These are phyloP conservation scores for Spiromastix sp. DNA, from an alignment of 2,329 filamentous ascomycete genomes.

Conservation along the genomic window DNA sequence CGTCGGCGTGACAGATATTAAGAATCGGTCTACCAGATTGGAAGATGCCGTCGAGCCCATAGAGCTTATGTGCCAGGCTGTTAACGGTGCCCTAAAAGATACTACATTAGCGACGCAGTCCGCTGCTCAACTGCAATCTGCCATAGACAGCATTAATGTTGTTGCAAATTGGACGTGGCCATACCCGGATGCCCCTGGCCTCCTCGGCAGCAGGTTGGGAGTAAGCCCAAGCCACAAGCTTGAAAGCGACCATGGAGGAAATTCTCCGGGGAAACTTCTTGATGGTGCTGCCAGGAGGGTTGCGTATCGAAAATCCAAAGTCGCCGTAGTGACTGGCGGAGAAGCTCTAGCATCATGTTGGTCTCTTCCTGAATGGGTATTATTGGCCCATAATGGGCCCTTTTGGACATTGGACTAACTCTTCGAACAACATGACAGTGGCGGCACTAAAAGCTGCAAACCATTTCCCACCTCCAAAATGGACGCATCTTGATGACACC, in stretches of 20 bases:
- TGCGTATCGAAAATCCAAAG: constrained; percentile 40
- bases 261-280: constrained; percentile 52
- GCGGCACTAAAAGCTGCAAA: constrained; percentile 42
- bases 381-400: not conserved
- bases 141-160: constrained; percentile 49
- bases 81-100: constrained; percentile 42
- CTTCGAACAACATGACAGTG: constrained; percentile 37
- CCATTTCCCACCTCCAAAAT: constrained; percentile 49
- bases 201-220: constrained; percentile 41
- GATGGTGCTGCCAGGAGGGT: constrained; percentile 53
- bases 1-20: constrained; percentile 54
- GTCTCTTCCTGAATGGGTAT: constrained; percentile 14
- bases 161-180: constrained; percentile 58
- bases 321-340: constrained; percentile 52
- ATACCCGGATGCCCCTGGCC: constrained; percentile 48
- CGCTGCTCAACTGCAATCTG: constrained; percentile 29
- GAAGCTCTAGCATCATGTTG: constrained; percentile 51
- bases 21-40: constrained; percentile 43
- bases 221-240: constrained; percentile 38
- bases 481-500: constrained; percentile 42
- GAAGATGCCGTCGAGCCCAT: constrained; percentile 49
- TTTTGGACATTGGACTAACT: no score
- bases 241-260: constrained; percentile 52
- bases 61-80: constrained; percentile 48
- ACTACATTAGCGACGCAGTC: constrained; percentile 25